Evolutionary conservation across 2,329 filamentous ascomycete genomes (phyloP), one percentile per base, ranked within the genome.

Genomic region (Lachnellula subtilissima): DNA sequence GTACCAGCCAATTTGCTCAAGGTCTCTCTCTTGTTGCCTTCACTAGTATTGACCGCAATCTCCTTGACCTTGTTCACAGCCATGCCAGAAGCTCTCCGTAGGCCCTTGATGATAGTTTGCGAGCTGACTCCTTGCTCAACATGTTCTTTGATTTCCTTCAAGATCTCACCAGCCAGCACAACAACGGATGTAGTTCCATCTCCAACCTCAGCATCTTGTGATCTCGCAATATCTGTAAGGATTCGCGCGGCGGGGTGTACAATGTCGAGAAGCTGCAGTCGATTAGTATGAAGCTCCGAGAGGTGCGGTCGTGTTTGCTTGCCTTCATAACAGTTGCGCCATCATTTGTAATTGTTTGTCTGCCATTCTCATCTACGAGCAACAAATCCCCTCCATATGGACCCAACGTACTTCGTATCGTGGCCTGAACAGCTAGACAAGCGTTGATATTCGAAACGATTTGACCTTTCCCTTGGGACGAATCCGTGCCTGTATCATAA

Each of bases 291-390:
- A 57, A 54, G 48, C 40, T 64, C 14, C 2, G 7, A 37, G 7
- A 28, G 37, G 5, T 8, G 9, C 15, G 5, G 12, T 8, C 23
- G 12, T 42, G 40, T 15, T 28, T 39, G 15, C 7, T 66, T 73
- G 91, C 89, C 86, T 97, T 97, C 94, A 99, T 99, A 60, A 97
- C 94, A 50, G 94, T 99, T 49, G 94, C 94, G 71, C 94, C 94
- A 78, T 99, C 94, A 76, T 99, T 99, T 67, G 94, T 99, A 72
- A 99, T 97, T 54, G 94, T 99, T 78, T 97, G 91, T 74, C 78
- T 87, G 73, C 94, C 94, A 80, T 97, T 97, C 74, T 86, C 87
- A 75, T 97, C 94, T 55, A 97, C 93, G 76, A 99, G 87, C 73
- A 99, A 81, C 72, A 97, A 78, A 76, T 99, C 94, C 70, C 94